A percentile compares a stretch with the other conserved stretches of the same genome.
These are phyloP conservation scores for Daldinia bambusicola DNA, from an alignment of 495 filamentous ascomycete genomes.

Conservation along the genomic window DNA sequence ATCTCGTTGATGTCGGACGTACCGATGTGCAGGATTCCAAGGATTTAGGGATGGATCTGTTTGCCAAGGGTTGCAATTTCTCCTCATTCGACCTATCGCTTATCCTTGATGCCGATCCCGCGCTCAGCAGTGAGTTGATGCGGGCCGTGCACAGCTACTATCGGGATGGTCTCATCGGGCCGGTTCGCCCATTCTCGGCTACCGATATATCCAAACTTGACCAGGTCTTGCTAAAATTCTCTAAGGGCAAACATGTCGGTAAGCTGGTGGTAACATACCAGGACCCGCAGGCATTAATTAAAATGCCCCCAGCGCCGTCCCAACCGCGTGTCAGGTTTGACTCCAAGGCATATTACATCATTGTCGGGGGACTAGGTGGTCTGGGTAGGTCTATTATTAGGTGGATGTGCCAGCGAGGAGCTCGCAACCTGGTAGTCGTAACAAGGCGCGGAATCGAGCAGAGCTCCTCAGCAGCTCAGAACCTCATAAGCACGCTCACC, in stretches of 20 bases:
- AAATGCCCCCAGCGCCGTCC: conserved; percentile 15
- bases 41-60: conserved; percentile 23
- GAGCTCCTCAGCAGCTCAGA: conserved; percentile 23
- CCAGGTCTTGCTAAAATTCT: conserved; percentile 57
- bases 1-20: conserved; percentile 37
- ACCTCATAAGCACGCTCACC: not conserved
- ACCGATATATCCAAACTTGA: conserved; percentile 52
- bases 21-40: conserved; percentile 21
- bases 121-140: conserved; percentile 39
- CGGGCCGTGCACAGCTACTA: conserved; percentile 39
- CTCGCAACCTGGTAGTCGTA: conserved; percentile 59
- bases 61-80: conserved; percentile 38
- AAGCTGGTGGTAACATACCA: conserved; percentile 57
- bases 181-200: conserved; percentile 45
- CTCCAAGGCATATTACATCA: conserved; percentile 56
- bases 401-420: conserved; percentile 62
- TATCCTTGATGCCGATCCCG: conserved; percentile 33
- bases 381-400: conserved; percentile 61
- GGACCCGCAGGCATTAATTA: conserved; percentile 21
- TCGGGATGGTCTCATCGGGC: conserved; percentile 17
- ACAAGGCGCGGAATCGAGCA: conserved; percentile 53
- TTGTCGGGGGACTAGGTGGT: conserved; percentile 65
- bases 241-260: conserved; percentile 58
- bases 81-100: conserved; percentile 34
- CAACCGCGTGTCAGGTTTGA: conserved; percentile 27